Percentiles rank a stretch among this genome's conserved stretches.
phyloP scores from a whole-genome alignment of 1,139 yeast species.

The Candida sp. region DNA sequence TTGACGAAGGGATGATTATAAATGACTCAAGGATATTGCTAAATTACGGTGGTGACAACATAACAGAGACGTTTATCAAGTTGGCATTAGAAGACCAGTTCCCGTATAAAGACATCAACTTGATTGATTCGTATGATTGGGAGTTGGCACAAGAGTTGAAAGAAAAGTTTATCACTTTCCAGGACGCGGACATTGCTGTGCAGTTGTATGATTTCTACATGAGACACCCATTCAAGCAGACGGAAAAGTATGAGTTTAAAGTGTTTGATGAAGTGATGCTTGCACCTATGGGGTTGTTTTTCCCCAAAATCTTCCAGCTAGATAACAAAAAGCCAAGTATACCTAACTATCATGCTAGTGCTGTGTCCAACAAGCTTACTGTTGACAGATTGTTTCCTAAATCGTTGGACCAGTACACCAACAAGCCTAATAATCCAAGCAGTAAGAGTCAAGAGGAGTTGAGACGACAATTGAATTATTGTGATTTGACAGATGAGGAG shows the following conservation, averaged over 20 bases:
- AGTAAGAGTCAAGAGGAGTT: slow-evolving; percentile 54
- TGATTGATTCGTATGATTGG: slow-evolving; percentile 69
- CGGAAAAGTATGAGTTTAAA: slow-evolving; percentile 84
- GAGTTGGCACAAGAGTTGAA: slow-evolving; percentile 74
- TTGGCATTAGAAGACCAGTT: slow-evolving; percentile 70
- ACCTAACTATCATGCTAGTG: slow-evolving; percentile 14
- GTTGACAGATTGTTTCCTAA: slow-evolving; percentile 43
- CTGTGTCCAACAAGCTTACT: slow-evolving; percentile 7
- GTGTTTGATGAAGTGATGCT: slow-evolving; percentile 94
- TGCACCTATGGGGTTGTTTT: slow-evolving; percentile 89
- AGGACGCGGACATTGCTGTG: slow-evolving; percentile 91
- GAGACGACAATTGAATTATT: slow-evolving; percentile 29
- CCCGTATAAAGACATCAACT: slow-evolving; percentile 75
- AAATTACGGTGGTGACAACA: slow-evolving; percentile 88
- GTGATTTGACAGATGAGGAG: slow-evolving; percentile 43
- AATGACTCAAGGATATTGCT: slow-evolving; percentile 78
- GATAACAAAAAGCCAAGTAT: slow-evolving; percentile 15
- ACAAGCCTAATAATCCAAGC: slow-evolving; percentile 62
- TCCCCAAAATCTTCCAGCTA: slow-evolving; percentile 69
- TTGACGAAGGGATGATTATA: slow-evolving; percentile 90
- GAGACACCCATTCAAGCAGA: slow-evolving; percentile 62
- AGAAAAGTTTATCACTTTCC: slow-evolving; percentile 74
- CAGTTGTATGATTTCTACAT: slow-evolving; percentile 79
- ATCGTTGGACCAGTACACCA: slow-evolving; percentile 69
- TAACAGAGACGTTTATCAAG: slow-evolving; percentile 73